phyloP scores from a whole-genome alignment of 768 basidiomycete genomes.

The Mycena capillaripes region DNA sequence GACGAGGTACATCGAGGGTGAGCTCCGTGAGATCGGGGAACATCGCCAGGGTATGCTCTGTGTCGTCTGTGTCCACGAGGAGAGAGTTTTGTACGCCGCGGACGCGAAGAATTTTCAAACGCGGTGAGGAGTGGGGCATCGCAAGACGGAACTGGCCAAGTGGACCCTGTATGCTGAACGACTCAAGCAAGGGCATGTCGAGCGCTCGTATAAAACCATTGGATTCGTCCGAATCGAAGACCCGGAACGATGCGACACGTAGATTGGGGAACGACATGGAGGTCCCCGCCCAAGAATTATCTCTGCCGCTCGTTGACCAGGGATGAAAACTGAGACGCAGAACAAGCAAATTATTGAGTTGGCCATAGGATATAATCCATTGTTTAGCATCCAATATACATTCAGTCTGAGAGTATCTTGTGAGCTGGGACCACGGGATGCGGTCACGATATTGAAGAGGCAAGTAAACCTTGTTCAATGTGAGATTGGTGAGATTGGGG shows the following conservation, averaged over 20 bases:
- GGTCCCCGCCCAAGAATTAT: not conserved
- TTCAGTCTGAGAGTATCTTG: constrained; percentile 1
- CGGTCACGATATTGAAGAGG: not conserved
- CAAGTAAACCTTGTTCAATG: not conserved
- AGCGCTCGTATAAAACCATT: not conserved
- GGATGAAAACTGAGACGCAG: not conserved
- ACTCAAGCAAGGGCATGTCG: constrained; percentile 25
- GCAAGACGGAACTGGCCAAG: no score
- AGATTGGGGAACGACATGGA: no score
- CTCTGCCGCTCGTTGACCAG: not conserved
- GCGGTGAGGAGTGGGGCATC: not conserved
- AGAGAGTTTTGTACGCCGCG: no score
- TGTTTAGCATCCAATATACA: not conserved
- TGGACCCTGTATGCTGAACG: not conserved
- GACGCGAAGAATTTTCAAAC: constrained; percentile 13
- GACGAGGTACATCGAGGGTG: not conserved
- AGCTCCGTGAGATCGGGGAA: constrained; percentile 16
- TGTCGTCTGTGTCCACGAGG: no score
- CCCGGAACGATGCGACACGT: no score
- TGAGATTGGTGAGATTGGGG: constrained; percentile 17
- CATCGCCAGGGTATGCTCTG: not conserved
- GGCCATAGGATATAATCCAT: not conserved
- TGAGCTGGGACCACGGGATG: constrained; percentile 24
- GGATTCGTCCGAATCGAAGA: no score
- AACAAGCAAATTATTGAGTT: constrained; percentile 5